Percentiles rank a stretch among this genome's conserved stretches.
Conservation (phyloP, 2,329 filamentous ascomycete genomes). For the Aureobasidium sp. region DNA sequence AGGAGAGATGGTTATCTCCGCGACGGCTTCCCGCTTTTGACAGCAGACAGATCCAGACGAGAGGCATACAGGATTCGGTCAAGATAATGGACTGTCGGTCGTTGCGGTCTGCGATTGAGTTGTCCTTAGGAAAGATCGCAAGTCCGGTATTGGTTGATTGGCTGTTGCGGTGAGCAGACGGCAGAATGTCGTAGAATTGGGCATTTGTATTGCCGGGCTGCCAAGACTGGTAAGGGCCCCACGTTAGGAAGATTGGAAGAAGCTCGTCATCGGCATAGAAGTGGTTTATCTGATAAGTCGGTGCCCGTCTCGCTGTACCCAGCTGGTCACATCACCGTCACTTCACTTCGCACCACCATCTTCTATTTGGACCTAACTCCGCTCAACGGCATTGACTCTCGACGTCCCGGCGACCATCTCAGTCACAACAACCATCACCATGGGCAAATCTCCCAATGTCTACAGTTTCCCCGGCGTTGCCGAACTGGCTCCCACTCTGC, state of each 20-base stretch:
- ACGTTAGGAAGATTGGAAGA: neutral
- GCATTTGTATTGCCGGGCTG: neutral
- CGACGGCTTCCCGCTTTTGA: neutral
- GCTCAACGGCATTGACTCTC: neutral
- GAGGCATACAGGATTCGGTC: neutral
- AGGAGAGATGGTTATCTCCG: neutral
- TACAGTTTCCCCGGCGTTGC: slow-evolving; percentile 70
- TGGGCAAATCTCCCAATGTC: slow-evolving; percentile 47
- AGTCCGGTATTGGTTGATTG: neutral
- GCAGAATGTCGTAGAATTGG: slow-evolving; percentile 1
- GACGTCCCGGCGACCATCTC: neutral
- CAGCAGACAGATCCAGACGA: neutral
- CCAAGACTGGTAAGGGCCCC: slow-evolving; percentile 1
- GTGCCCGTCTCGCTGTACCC: neutral
- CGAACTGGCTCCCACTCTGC: slow-evolving; percentile 66
- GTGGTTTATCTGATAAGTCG: slow-evolving; percentile 6
- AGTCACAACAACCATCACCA: slow-evolving; percentile 15
- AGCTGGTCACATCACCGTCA: neutral
- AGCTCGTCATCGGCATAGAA: slow-evolving; percentile 5
- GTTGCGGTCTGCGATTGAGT: neutral
- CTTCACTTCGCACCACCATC: neutral
- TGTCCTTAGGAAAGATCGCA: neutral
- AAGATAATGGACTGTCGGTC: neutral
- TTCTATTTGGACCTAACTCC: neutral
- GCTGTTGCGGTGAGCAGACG: neutral